Evolutionary conservation across 176 grass and related monocot species (phyloP), one percentile per base, ranked within the genome.

Genomic region (Oryza brachyantha): DNA sequence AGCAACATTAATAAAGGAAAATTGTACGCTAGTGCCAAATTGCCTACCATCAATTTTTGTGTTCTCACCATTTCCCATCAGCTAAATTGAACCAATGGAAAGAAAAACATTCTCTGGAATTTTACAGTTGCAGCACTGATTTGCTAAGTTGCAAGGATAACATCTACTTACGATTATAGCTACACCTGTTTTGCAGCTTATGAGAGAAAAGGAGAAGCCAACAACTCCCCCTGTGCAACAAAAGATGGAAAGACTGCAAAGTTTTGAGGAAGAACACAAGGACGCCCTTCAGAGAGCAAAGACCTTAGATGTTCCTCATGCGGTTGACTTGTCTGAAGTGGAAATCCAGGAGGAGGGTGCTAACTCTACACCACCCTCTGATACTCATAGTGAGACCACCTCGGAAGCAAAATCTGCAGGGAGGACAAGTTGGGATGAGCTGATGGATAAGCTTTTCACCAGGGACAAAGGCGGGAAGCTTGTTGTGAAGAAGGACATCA

Each of bases 261-360:
- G 86, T 75, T 86, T 96, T 11, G 29, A 95, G 66, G 83, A 88
- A 75, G 96, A 99, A 36, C 96, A 99, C 90, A 89, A 89, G 88
- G 52, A 28, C 72, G 96, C 96, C 10, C 88, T 95, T 10, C 67
- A 93, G 29, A 87, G 80, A 43, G 96, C 90, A 10, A 87, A 73
- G 63, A 81, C 81, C 50, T 84, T 99, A 32, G 85, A 95, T 16
- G 72, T 99, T 76, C 92, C 90, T 21, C 90, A 96, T 73, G 90
- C 90, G 0, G 55, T 77, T 3, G 75, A 87, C 29, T 67, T 83
- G 13, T 40, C 92, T 1, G 81, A 91, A 74, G 87, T 81, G 29
- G 85, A 87, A 41, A 68, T 52, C 54, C 72, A 58, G 27, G 78
- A 83, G 14, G 81, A 13, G 14, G 81, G 13, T 13, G 31, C 36